Percentiles rank a stretch among this genome's conserved stretches.
phyloP scores from a whole-genome alignment of 2,329 filamentous ascomycete genomes.

The Penicillium glabrum region DNA sequence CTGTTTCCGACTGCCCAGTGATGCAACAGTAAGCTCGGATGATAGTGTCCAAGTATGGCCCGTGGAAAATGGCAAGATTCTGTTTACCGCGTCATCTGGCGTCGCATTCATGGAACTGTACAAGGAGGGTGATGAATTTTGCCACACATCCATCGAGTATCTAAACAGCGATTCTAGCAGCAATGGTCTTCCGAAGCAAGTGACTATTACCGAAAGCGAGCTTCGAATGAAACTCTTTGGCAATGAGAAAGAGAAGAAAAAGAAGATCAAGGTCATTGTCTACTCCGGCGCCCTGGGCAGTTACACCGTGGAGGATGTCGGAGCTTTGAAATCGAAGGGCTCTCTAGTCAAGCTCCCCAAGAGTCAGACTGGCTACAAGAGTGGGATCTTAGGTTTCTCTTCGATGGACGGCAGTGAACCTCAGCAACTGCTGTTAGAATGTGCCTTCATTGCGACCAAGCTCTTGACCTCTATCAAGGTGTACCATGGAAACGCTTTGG shows the following conservation, averaged over 20 bases:
- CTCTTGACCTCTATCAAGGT: constrained; percentile 73
- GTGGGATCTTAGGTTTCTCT: constrained; percentile 71
- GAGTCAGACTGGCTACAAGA: constrained; percentile 71
- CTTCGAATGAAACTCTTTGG: constrained; percentile 71
- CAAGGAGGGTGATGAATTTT: constrained; percentile 75
- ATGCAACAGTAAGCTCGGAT: constrained; percentile 64
- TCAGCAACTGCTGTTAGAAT: constrained; percentile 73
- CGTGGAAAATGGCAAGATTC: constrained; percentile 71
- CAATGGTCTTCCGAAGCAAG: constrained; percentile 64
- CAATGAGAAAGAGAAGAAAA: constrained; percentile 65
- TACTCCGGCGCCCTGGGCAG: constrained; percentile 75
- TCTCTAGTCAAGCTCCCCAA: constrained; percentile 73
- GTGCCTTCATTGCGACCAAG: constrained; percentile 66
- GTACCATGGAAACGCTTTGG: constrained; percentile 73
- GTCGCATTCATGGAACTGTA: constrained; percentile 84
- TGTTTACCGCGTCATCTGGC: constrained; percentile 77
- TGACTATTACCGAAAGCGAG: constrained; percentile 72
- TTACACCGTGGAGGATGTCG: constrained; percentile 75
- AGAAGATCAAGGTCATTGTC: constrained; percentile 66
- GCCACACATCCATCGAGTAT: constrained; percentile 80
- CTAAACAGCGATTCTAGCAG: constrained; percentile 60
- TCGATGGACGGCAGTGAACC: constrained; percentile 68
- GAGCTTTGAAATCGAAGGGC: constrained; percentile 67
- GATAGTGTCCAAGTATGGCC: constrained; percentile 83
- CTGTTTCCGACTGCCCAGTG: constrained; percentile 80